Evolutionary conservation across 1,139 yeast species (phyloP).

Genomic region (Candida tropicalis): DNA sequence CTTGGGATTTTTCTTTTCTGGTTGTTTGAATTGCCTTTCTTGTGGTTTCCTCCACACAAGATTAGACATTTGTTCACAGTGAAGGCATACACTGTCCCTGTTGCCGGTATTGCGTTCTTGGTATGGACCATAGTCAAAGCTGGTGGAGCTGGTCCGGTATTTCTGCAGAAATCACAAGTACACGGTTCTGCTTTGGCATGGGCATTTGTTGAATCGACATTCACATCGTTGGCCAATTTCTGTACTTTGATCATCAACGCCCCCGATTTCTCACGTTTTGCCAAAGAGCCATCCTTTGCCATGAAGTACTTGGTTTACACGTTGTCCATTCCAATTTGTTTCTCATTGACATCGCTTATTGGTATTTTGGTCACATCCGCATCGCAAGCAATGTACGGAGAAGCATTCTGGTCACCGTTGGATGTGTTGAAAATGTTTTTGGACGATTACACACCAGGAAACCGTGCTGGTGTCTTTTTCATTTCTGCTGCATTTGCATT

Average conservation of each 20-base stretch:
- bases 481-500: constrained; percentile 76
- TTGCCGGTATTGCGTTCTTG: constrained; percentile 78
- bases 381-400: constrained; percentile 67
- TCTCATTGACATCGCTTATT: constrained; percentile 78
- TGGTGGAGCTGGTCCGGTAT: constrained; percentile 71
- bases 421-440: constrained; percentile 72
- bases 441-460: constrained; percentile 55
- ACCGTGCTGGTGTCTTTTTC: constrained; percentile 83
- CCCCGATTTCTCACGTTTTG: constrained; percentile 88
- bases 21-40: constrained; percentile 73
- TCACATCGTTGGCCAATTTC: constrained; percentile 82
- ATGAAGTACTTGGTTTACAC: constrained; percentile 50
- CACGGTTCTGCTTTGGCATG: constrained; percentile 71
- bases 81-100: constrained; percentile 74
- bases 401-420: constrained; percentile 83
- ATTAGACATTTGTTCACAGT: constrained; percentile 80
- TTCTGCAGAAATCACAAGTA: constrained; percentile 50
- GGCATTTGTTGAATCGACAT: constrained; percentile 76
- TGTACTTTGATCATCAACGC: constrained; percentile 86
- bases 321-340: constrained; percentile 72
- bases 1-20: constrained; percentile 78
- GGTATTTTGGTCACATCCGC: constrained; percentile 90
- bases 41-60: constrained; percentile 81
- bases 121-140: constrained; percentile 82
- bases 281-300: constrained; percentile 49